Conservation (phyloP, 352 stramenopile species). For the Globisporangium ultimum region DNA sequence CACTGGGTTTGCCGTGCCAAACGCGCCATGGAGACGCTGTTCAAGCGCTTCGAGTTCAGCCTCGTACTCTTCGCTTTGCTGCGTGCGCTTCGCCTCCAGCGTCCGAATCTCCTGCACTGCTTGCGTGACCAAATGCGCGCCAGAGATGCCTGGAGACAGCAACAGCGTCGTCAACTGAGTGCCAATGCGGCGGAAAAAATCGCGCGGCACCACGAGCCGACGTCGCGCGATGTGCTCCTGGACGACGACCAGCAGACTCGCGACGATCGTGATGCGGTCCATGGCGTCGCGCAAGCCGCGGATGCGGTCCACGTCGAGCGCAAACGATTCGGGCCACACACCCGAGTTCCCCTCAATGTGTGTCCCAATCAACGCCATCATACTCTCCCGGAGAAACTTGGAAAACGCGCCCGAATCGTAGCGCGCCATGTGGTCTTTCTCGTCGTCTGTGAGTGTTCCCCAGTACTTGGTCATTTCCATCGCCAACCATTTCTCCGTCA, state of each 20-base stretch:
- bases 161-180: slow-evolving; percentile 42
- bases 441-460: slow-evolving; percentile 16
- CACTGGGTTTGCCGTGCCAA: slow-evolving; percentile 47
- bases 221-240: slow-evolving; percentile 50
- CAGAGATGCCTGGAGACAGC: slow-evolving; percentile 38
- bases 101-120: slow-evolving; percentile 30
- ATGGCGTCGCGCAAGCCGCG: slow-evolving; percentile 49
- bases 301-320: slow-evolving; percentile 50
- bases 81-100: slow-evolving; percentile 16
- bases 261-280: slow-evolving; percentile 55
- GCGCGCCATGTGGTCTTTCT: slow-evolving; percentile 20
- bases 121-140: slow-evolving; percentile 48
- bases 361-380: slow-evolving; percentile 46
- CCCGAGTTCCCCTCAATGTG: slow-evolving; percentile 41
- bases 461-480: slow-evolving; percentile 33
- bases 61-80: slow-evolving; percentile 8
- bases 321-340: slow-evolving; percentile 68
- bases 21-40: slow-evolving; percentile 35
- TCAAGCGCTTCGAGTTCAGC: slow-evolving; percentile 34
- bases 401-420: slow-evolving; percentile 37
- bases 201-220: slow-evolving; percentile 17
- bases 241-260: slow-evolving; percentile 51
- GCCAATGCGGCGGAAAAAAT: slow-evolving; percentile 29
- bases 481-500: slow-evolving; percentile 51
- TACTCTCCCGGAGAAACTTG: slow-evolving; percentile 39